phyloP scores from a whole-genome alignment of 2,329 filamentous ascomycete genomes.

The Aspergillus sp. region DNA sequence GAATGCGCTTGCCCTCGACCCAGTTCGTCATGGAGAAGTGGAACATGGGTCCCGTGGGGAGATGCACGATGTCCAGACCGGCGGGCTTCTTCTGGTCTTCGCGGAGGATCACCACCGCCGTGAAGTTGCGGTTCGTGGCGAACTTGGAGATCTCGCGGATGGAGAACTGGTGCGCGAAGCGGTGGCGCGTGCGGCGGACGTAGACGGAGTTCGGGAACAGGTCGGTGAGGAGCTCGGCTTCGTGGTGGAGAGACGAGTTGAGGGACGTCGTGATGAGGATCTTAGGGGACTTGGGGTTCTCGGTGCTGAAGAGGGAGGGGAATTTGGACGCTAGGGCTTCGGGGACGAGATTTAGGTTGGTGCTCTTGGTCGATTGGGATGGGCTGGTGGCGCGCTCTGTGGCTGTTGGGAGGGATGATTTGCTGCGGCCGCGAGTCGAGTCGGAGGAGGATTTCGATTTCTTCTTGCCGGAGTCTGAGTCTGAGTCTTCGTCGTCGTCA shows the following conservation, averaged over 20 bases:
- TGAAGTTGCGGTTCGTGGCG: constrained; percentile 79
- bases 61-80: constrained; percentile 79
- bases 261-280: constrained; percentile 89
- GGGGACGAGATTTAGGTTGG: constrained; percentile 62
- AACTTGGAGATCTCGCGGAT: constrained; percentile 87
- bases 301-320: constrained; percentile 57
- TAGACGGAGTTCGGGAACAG: constrained; percentile 82
- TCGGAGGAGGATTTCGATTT: constrained; percentile 50
- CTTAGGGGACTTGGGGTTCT: constrained; percentile 67
- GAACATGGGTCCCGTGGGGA: constrained; percentile 85
- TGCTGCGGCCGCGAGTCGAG: constrained; percentile 37
- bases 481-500: constrained; percentile 53
- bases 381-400: constrained; percentile 58
- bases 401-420: constrained; percentile 39
- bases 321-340: constrained; percentile 64
- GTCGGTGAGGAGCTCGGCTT: constrained; percentile 75
- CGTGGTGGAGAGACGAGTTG: constrained; percentile 82
- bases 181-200: constrained; percentile 80
- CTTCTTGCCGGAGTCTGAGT: constrained; percentile 52
- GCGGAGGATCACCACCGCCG: constrained; percentile 78
- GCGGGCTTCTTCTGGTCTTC: constrained; percentile 86
- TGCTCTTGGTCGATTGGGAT: constrained; percentile 57
- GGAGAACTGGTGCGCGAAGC: constrained; percentile 86
- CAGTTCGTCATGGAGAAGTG: constrained; percentile 91
- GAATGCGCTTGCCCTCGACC: constrained; percentile 82